Percentiles rank a stretch among this genome's conserved stretches.
Evolutionary conservation across 768 basidiomycete species (phyloP).

Genomic region (Calocybe cyanea): DNA sequence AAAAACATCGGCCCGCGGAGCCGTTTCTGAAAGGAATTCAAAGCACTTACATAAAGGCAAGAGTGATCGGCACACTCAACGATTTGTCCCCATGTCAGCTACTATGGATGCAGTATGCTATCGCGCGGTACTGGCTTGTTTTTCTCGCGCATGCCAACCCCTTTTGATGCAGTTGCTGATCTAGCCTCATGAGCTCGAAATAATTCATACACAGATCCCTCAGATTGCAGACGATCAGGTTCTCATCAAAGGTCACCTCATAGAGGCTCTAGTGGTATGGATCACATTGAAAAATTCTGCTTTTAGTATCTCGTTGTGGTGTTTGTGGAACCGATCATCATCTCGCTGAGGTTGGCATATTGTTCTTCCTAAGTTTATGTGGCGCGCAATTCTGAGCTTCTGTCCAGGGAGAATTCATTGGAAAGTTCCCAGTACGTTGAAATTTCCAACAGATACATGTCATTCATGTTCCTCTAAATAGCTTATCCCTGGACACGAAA

Average conservation of each 20-base stretch:
- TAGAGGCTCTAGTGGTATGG: not conserved
- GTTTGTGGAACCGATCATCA: slow-evolving; percentile 66
- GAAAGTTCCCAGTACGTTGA: slow-evolving; percentile 55
- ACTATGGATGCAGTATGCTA: slow-evolving; percentile 79
- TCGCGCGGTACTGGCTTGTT: slow-evolving; percentile 44
- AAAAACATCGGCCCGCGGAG: not conserved
- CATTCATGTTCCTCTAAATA: slow-evolving; percentile 11
- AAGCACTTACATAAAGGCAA: not conserved
- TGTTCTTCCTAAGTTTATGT: not conserved
- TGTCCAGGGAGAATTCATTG: slow-evolving; percentile 59
- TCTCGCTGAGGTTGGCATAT: slow-evolving; percentile 42
- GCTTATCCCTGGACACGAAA: slow-evolving; percentile 45
- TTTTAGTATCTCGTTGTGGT: slow-evolving; percentile 34
- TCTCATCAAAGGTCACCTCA: slow-evolving; percentile 50
- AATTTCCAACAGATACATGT: not conserved
- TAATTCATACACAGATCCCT: slow-evolving; percentile 49
- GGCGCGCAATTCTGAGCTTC: slow-evolving; percentile 18
- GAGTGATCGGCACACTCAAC: not conserved
- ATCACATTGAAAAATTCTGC: not conserved
- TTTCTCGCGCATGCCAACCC: not conserved
- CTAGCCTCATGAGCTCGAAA: slow-evolving; percentile 48
- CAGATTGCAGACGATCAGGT: slow-evolving; percentile 52
- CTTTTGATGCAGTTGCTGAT: not conserved
- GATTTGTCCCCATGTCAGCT: slow-evolving; percentile 9
- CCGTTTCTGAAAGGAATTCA: too few species aligned